phyloP scores from a whole-genome alignment of 2,329 filamentous ascomycete genomes.

The Pseudodiploospora longispora region DNA sequence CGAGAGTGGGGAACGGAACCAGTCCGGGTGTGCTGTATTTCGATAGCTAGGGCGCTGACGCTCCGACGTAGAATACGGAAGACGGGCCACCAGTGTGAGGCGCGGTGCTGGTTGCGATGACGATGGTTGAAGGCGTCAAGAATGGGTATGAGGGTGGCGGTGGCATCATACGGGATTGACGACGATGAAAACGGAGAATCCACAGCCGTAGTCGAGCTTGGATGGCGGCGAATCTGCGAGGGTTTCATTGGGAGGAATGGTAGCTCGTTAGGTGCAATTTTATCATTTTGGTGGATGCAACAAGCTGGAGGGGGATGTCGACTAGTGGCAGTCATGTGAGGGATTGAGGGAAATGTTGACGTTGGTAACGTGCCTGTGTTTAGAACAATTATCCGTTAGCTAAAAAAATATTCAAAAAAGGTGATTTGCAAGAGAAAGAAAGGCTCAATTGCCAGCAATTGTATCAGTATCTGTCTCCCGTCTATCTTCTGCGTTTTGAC shows the following conservation, averaged over 20 bases:
- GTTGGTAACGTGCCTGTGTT: no score
- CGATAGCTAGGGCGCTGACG: conserved; percentile 42
- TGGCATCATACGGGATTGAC: conserved; percentile 9
- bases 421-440: no score
- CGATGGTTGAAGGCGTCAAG: conserved; percentile 71
- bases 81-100: conserved; percentile 70
- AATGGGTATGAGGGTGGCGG: conserved; percentile 36
- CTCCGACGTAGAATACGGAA: conserved; percentile 65
- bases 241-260: background rate
- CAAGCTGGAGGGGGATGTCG: no score
- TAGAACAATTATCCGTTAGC: no score
- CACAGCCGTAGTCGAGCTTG: background rate
- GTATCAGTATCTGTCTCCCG: no score
- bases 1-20: background rate
- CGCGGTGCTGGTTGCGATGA: conserved; percentile 85
- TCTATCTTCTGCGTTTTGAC: no score
- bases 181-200: conserved; percentile 1
- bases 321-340: no score
- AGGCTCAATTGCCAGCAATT: no score
- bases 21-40: background rate
- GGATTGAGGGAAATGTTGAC: no score
- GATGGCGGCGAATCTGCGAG: background rate
- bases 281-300: background rate
- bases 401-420: no score
- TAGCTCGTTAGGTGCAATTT: background rate